Percentiles rank a stretch among this genome's conserved stretches.
phyloP scores from a whole-genome alignment of 805 yeast genomes.

The Zygosaccharomyces bisporus region DNA sequence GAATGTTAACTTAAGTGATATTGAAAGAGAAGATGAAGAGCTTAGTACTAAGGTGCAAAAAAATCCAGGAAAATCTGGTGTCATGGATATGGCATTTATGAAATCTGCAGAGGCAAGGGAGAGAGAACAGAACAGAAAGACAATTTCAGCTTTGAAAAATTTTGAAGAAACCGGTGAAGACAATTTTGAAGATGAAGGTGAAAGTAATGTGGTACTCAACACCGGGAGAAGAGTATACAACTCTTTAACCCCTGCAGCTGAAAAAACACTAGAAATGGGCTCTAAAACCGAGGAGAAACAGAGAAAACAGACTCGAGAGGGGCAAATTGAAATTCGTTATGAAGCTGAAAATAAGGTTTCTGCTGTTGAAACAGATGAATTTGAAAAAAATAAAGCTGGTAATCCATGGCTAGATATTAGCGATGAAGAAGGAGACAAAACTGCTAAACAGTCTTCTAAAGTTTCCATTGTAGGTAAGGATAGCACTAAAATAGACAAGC shows the following conservation, averaged over 20 bases:
- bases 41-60: slow-evolving; percentile 37
- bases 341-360: slow-evolving; percentile 34
- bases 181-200: slow-evolving; percentile 36
- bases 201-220: slow-evolving; percentile 47
- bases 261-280: slow-evolving; percentile 1
- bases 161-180: slow-evolving; percentile 35
- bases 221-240: slow-evolving; percentile 80
- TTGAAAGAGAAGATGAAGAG: slow-evolving; percentile 44
- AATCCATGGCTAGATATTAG: slow-evolving; percentile 52
- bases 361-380: slow-evolving; percentile 39
- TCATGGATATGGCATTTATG: slow-evolving; percentile 94
- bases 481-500: slow-evolving; percentile 49
- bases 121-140: slow-evolving; percentile 53
- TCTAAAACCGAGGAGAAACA: background rate
- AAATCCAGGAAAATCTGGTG: slow-evolving; percentile 76
- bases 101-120: slow-evolving; percentile 76
- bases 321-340: slow-evolving; percentile 3
- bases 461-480: slow-evolving; percentile 46
- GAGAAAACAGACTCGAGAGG: slow-evolving; percentile 12
- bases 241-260: slow-evolving; percentile 41
- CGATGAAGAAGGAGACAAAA: slow-evolving; percentile 27
- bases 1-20: slow-evolving; percentile 46
- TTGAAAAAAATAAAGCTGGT: slow-evolving; percentile 25
- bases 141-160: slow-evolving; percentile 48
- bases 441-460: slow-evolving; percentile 40